Conservation (phyloP, 306 rosid species). For the Citrullus mucosospermus region DNA sequence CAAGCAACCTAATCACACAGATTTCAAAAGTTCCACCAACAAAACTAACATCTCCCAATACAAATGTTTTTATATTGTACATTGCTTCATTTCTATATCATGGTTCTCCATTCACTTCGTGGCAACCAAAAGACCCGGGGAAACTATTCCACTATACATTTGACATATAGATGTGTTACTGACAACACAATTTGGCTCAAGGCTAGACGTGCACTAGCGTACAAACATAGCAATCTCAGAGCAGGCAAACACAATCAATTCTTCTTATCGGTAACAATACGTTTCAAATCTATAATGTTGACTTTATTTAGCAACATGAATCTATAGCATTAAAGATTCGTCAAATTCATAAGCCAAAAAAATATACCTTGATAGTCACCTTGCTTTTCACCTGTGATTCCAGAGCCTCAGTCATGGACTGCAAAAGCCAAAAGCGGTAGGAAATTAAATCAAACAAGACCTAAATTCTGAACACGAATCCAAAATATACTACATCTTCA, state of each 20-base stretch:
- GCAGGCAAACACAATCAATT: not conserved
- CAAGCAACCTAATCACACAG: not conserved
- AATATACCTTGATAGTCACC: conserved; percentile 63
- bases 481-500: not conserved
- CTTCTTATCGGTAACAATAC: not conserved
- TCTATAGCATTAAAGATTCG: not conserved
- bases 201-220: not conserved
- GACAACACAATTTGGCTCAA: not conserved
- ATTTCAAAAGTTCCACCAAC: no score
- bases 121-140: not conserved
- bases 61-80: not conserved
- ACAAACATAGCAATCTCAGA: not conserved
- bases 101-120: not conserved
- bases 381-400: conserved; percentile 81
- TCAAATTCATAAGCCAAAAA: not conserved
- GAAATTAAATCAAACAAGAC: conserved; percentile 2
- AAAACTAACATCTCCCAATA: not conserved
- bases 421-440: not conserved
- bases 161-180: not conserved
- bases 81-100: not conserved
- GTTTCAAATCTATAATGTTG: not conserved
- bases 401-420: conserved; percentile 94
- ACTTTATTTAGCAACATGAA: not conserved
- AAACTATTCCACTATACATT: not conserved
- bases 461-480: not conserved